Percentiles rank a stretch among this genome's conserved stretches.
phyloP scores from a whole-genome alignment of 2,329 filamentous ascomycete species.

The Cladophialophora yegresii region DNA sequence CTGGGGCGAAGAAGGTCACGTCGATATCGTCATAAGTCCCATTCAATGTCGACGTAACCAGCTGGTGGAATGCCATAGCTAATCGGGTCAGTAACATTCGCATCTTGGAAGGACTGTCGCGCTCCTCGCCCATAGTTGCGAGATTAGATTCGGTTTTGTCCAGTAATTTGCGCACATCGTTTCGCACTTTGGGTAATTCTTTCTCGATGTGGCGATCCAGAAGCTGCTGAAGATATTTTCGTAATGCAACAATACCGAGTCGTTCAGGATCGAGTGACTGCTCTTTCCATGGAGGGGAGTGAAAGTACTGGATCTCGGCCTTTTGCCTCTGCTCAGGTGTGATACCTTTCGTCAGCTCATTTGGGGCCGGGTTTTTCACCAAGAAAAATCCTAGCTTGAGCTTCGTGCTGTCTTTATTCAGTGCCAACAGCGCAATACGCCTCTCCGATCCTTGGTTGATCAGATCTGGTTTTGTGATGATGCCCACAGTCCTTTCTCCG shows the following conservation, averaged over 20 bases:
- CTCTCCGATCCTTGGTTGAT: constrained; percentile 37
- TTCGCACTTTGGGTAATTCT: constrained; percentile 44
- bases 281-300: constrained; percentile 36
- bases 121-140: constrained; percentile 52
- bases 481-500: constrained; percentile 43
- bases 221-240: constrained; percentile 40
- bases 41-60: constrained; percentile 44
- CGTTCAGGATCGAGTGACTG: constrained; percentile 33
- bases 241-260: constrained; percentile 40
- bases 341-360: constrained; percentile 4
- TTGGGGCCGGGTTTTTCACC: constrained; percentile 48
- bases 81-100: constrained; percentile 42
- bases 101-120: constrained; percentile 38
- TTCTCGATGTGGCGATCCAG: constrained; percentile 41
- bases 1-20: constrained; percentile 43
- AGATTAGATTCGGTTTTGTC: constrained; percentile 46
- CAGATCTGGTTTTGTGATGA: constrained; percentile 44
- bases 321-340: constrained; percentile 38
- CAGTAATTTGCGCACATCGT: constrained; percentile 41
- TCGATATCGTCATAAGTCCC: constrained; percentile 44
- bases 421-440: constrained; percentile 34
- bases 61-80: constrained; percentile 43
- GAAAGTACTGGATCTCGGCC: constrained; percentile 42
- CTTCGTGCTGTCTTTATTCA: constrained; percentile 41
- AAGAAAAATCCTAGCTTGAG: constrained; percentile 54